Conservation (phyloP, 2,329 filamentous ascomycete genomes). For the Sclerotinia sclerotiorum region DNA sequence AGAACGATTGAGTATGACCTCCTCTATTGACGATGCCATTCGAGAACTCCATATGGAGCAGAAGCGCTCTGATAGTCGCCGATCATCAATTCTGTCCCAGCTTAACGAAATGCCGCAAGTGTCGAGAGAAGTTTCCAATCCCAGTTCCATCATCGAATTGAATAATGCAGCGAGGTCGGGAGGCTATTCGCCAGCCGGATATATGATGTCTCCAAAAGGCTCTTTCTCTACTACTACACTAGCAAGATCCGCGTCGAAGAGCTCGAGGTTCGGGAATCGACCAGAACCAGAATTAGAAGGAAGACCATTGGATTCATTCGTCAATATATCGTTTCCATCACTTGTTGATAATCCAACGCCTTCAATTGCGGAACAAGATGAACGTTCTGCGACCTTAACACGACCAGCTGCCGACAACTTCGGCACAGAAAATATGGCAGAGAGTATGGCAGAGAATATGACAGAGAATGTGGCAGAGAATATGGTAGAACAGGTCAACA, state of each 20-base stretch:
- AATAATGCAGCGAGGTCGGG: slow-evolving; percentile 66
- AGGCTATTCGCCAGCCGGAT: slow-evolving; percentile 68
- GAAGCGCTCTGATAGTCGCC: slow-evolving; percentile 67
- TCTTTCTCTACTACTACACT: slow-evolving; percentile 52
- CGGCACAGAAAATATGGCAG: slow-evolving; percentile 24
- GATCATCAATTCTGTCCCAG: slow-evolving; percentile 60
- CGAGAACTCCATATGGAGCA: slow-evolving; percentile 69
- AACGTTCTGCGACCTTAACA: slow-evolving; percentile 34
- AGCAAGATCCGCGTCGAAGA: slow-evolving; percentile 56
- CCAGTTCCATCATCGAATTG: slow-evolving; percentile 65
- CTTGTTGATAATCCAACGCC: slow-evolving; percentile 29
- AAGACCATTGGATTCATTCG: slow-evolving; percentile 40
- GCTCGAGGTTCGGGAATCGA: slow-evolving; percentile 43
- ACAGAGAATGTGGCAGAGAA: slow-evolving; percentile 4
- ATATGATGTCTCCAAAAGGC: slow-evolving; percentile 64
- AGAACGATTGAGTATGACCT: slow-evolving; percentile 69
- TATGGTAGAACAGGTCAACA: slow-evolving; percentile 25
- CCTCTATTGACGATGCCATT: slow-evolving; percentile 76
- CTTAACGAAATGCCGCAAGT: slow-evolving; percentile 26
- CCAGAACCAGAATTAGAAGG: slow-evolving; percentile 41
- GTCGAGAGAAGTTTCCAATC: slow-evolving; percentile 49
- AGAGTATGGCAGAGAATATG: background rate
- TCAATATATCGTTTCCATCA: slow-evolving; percentile 32
- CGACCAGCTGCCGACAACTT: slow-evolving; percentile 31
- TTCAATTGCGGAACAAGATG: slow-evolving; percentile 37